A percentile compares a stretch with the other conserved stretches of the same genome.
phyloP scores from a whole-genome alignment of 1,139 yeast species.

The Diutina pseudorugosa region DNA sequence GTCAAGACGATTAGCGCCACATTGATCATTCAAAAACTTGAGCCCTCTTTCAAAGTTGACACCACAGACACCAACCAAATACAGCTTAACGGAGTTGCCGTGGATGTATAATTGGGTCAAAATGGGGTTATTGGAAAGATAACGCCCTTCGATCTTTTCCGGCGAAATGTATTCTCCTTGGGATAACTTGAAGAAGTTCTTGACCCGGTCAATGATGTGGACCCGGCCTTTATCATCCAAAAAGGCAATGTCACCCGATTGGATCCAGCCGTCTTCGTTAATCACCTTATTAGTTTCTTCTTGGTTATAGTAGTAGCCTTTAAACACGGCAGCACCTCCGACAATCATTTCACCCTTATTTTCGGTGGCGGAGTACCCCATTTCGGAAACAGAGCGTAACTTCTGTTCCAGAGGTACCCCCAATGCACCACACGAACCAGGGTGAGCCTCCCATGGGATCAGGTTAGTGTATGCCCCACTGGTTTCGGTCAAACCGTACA shows the following conservation, averaged over 20 bases:
- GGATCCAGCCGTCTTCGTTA: conserved; percentile 21
- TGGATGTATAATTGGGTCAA: conserved; percentile 28
- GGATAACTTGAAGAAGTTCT: conserved; percentile 31
- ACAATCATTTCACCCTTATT: conserved; percentile 26
- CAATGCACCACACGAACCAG: conserved; percentile 12
- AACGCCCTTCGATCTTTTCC: conserved; percentile 28
- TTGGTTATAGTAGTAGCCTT: conserved; percentile 24
- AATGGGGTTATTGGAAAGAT: conserved; percentile 21
- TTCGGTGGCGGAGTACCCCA: background rate
- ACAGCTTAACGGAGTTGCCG: conserved; percentile 32
- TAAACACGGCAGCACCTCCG: conserved; percentile 28
- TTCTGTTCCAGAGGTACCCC: conserved; percentile 5
- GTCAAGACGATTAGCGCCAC: background rate
- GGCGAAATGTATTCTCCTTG: conserved; percentile 36
- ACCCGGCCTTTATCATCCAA: conserved; percentile 24
- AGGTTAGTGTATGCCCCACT: conserved; percentile 10
- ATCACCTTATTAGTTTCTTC: conserved; percentile 24
- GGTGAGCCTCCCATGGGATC: conserved; percentile 8
- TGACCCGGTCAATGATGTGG: conserved; percentile 28
- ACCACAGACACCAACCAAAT: conserved; percentile 33
- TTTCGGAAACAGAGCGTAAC: conserved; percentile 5
- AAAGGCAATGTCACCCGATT: conserved; percentile 28
- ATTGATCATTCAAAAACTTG: conserved; percentile 13
- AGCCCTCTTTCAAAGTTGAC: conserved; percentile 16
- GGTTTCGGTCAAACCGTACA: conserved; percentile 13